A percentile compares a stretch with the other conserved stretches of the same genome.
These are phyloP conservation scores for Ophiostoma tasmaniense DNA, from an alignment of 2,329 filamentous ascomycete genomes.

Conservation along the genomic window DNA sequence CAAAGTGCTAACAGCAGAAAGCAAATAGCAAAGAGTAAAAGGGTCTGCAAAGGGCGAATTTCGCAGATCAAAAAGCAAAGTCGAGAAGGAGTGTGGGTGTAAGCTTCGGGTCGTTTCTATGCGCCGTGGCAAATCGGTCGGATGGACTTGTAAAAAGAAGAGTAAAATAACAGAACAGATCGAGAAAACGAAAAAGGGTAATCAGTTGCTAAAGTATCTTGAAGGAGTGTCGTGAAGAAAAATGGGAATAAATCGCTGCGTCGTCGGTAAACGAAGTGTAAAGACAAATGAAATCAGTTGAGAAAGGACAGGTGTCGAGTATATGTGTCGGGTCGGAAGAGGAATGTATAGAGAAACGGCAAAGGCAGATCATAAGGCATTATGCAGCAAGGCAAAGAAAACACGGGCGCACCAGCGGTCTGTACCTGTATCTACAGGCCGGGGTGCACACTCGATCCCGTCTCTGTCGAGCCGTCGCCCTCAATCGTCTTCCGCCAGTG, in stretches of 20 bases:
- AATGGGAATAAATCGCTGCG: conserved; percentile 11
- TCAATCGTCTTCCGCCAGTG: conserved; percentile 97
- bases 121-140: conserved; percentile 11
- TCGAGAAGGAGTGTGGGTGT: background rate
- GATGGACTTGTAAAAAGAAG: conserved; percentile 8
- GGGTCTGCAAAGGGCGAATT: background rate
- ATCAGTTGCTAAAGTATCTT: conserved; percentile 4
- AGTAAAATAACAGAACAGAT: background rate
- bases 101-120: conserved; percentile 15
- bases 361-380: conserved; percentile 26
- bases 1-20: background rate
- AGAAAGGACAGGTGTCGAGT: conserved; percentile 1
- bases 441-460: conserved; percentile 40
- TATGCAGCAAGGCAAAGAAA: conserved; percentile 21
- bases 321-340: background rate
- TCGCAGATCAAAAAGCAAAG: conserved; percentile 6
- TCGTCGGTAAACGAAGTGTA: conserved; percentile 11
- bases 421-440: conserved; percentile 12
- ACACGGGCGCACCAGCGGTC: background rate
- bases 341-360: conserved; percentile 13
- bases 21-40: background rate
- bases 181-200: conserved; percentile 4
- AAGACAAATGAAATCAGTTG: conserved; percentile 4
- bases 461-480: conserved; percentile 66
- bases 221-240: conserved; percentile 15